phyloP scores from a whole-genome alignment of 2,329 filamentous ascomycete genomes.

The Basipetospora chlamydospora region DNA sequence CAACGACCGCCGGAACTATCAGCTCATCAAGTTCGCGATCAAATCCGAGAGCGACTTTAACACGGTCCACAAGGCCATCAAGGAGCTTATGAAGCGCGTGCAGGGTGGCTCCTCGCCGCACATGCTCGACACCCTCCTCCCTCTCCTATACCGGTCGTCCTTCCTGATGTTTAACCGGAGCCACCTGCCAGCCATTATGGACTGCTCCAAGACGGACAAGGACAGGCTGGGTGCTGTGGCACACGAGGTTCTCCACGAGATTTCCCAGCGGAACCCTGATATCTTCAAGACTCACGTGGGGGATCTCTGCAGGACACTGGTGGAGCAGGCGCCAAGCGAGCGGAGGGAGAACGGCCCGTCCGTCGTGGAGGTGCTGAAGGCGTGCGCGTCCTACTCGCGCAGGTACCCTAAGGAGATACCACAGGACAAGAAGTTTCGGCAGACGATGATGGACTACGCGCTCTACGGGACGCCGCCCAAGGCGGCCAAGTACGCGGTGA shows the following conservation, averaged over 20 bases:
- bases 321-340: conserved; percentile 62
- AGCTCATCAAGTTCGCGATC: conserved; percentile 75
- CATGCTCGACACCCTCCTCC: conserved; percentile 65
- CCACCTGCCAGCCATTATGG: conserved; percentile 80
- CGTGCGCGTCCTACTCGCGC: conserved; percentile 80
- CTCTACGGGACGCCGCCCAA: conserved; percentile 67
- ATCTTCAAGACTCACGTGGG: conserved; percentile 87
- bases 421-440: conserved; percentile 63
- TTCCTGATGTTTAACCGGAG: conserved; percentile 87
- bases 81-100: conserved; percentile 73
- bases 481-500: conserved; percentile 86
- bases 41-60: conserved; percentile 80
- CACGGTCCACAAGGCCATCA: conserved; percentile 78
- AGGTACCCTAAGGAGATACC: conserved; percentile 76
- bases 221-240: conserved; percentile 63
- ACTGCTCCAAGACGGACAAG: conserved; percentile 72
- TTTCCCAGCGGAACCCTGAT: conserved; percentile 76
- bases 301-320: conserved; percentile 75
- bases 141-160: conserved; percentile 70
- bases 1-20: conserved; percentile 80
- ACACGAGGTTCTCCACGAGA: conserved; percentile 81
- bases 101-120: conserved; percentile 49
- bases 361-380: conserved; percentile 83
- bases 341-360: conserved; percentile 52
- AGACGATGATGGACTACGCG: conserved; percentile 71